A percentile compares a stretch with the other conserved stretches of the same genome.
phyloP scores from a whole-genome alignment of 768 basidiomycete species.

The Hydnomerulius pinastri region DNA sequence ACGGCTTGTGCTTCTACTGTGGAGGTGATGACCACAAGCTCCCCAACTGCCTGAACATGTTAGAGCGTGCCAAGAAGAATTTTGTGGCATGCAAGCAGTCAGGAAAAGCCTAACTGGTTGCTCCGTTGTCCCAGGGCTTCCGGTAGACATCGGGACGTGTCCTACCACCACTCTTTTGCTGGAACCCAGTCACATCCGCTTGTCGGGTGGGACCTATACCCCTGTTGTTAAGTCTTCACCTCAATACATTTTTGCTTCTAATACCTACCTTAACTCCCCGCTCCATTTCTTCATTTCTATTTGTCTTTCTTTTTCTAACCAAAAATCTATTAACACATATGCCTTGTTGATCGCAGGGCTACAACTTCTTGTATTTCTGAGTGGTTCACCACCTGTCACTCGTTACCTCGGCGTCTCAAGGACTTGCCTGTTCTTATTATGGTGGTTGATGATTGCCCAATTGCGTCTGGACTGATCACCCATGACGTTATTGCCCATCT shows the following conservation, averaged over 20 bases:
- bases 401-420: conserved; percentile 33
- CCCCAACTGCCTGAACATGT: conserved; percentile 30
- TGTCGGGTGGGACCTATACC: conserved; percentile 6
- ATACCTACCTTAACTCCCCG: neutral
- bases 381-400: conserved; percentile 32
- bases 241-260: conserved; percentile 7
- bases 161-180: neutral
- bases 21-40: conserved; percentile 33
- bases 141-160: conserved; percentile 14
- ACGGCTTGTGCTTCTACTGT: no score
- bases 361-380: conserved; percentile 39
- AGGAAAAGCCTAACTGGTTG: conserved; percentile 28
- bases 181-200: neutral
- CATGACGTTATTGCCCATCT: conserved; percentile 37
- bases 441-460: conserved; percentile 39
- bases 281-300: neutral
- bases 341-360: conserved; percentile 41
- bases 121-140: conserved; percentile 20
- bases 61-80: conserved; percentile 11
- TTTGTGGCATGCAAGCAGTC: no score
- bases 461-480: conserved; percentile 42
- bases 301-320: conserved; percentile 3
- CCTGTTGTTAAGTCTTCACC: conserved; percentile 4
- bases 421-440: conserved; percentile 35
- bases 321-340: conserved; percentile 24